Evolutionary conservation across 1,284 basidiomycete species (phyloP).

Genomic region (Phylloporus gajari): DNA sequence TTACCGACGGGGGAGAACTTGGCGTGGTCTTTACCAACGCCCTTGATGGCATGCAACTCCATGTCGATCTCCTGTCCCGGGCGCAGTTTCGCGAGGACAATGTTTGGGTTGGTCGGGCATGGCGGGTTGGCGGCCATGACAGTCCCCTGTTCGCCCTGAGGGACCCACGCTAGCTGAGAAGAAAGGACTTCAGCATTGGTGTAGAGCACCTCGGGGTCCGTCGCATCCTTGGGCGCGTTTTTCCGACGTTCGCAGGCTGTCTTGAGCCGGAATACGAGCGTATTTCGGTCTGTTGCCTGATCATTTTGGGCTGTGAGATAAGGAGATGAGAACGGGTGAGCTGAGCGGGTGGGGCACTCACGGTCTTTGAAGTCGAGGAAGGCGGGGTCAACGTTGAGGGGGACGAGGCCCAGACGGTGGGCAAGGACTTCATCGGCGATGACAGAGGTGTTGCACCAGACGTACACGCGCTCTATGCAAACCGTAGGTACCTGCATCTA

Average conservation of each 20-base stretch:
- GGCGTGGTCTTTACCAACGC: slow-evolving; percentile 95
- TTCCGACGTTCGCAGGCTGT: slow-evolving; percentile 76
- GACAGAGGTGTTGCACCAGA: slow-evolving; percentile 96
- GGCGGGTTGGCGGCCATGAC: slow-evolving; percentile 68
- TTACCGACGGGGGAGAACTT: slow-evolving; percentile 98
- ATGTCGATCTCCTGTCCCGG: slow-evolving; percentile 89
- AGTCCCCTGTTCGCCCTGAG: slow-evolving; percentile 85
- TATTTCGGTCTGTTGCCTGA: slow-evolving; percentile 88
- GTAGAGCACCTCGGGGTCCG: slow-evolving; percentile 74
- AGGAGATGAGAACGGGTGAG: background rate
- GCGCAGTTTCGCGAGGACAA: slow-evolving; percentile 93
- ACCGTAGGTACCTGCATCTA: slow-evolving; percentile 84
- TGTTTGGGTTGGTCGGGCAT: slow-evolving; percentile 81
- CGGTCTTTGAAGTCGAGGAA: slow-evolving; percentile 61
- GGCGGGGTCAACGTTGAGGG: slow-evolving; percentile 87
- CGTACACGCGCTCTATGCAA: slow-evolving; percentile 93
- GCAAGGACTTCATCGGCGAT: slow-evolving; percentile 95
- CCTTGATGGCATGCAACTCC: slow-evolving; percentile 94
- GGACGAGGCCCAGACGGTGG: slow-evolving; percentile 91
- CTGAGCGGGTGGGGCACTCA: slow-evolving; percentile 30
- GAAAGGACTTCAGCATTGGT: slow-evolving; percentile 81
- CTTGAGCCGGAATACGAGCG: slow-evolving; percentile 87
- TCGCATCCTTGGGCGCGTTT: slow-evolving; percentile 63
- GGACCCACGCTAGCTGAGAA: slow-evolving; percentile 82
- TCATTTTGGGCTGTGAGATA: slow-evolving; percentile 52